These are phyloP conservation scores for Pestalotiopsis sp. DNA, from an alignment of 2,329 filamentous ascomycete genomes.

Conservation along the genomic window DNA sequence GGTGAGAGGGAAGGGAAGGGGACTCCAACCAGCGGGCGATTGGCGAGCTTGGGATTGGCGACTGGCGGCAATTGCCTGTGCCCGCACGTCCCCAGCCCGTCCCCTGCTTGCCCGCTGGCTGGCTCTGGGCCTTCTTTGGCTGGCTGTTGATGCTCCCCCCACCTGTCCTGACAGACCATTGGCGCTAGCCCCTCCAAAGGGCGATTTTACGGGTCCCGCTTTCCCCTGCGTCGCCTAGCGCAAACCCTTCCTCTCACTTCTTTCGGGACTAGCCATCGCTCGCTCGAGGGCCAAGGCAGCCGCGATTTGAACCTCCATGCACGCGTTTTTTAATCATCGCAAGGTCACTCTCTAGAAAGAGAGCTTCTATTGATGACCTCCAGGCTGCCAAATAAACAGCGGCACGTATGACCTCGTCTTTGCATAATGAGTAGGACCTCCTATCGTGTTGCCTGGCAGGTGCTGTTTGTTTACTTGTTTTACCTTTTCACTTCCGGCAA, in stretches of 20 bases:
- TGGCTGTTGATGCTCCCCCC: background rate
- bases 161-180: background rate
- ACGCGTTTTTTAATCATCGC: too few species aligned
- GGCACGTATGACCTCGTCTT: too few species aligned
- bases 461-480: too few species aligned
- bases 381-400: too few species aligned
- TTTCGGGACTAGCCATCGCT: background rate
- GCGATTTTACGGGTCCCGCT: background rate
- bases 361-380: too few species aligned
- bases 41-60: background rate
- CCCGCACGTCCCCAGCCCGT: background rate
- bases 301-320: background rate
- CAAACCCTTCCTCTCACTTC: background rate
- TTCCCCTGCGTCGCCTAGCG: background rate
- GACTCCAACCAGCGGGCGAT: background rate
- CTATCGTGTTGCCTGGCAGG: too few species aligned
- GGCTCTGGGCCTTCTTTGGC: background rate
- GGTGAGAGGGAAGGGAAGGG: conserved; percentile 4
- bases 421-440: too few species aligned
- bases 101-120: background rate
- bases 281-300: background rate
- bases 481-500: too few species aligned
- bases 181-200: background rate
- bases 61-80: conserved; percentile 2
- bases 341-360: too few species aligned